Conservation (phyloP, 2,329 filamentous ascomycete genomes). For the Camillea tinctor region DNA sequence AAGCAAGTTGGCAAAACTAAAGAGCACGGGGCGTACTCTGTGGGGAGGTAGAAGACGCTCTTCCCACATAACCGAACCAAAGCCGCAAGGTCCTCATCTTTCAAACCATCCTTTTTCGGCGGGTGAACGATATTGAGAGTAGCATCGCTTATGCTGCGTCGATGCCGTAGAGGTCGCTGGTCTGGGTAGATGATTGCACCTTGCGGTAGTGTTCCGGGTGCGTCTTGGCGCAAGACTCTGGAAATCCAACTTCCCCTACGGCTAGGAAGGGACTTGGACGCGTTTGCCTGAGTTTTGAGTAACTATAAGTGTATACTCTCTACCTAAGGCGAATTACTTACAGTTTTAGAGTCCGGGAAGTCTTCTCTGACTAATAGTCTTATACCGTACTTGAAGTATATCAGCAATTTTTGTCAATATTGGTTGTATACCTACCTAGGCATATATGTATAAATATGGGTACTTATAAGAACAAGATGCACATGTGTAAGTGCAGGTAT, state of each 20-base stretch:
- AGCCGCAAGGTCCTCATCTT: constrained; percentile 52
- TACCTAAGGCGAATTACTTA: constrained; percentile 13
- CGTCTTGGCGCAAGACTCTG: constrained; percentile 36
- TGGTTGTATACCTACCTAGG: neutral
- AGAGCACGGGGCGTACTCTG: constrained; percentile 56
- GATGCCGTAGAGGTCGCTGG: constrained; percentile 37
- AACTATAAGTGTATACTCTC: neutral
- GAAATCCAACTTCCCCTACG: constrained; percentile 39
- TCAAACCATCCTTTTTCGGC: constrained; percentile 45
- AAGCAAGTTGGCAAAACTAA: constrained; percentile 64
- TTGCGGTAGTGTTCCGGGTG: constrained; percentile 29
- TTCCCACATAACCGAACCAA: constrained; percentile 63
- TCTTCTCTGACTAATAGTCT: constrained; percentile 33
- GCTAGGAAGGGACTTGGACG: constrained; percentile 13
- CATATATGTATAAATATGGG: neutral
- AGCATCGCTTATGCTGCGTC: constrained; percentile 56
- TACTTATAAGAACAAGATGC: too few relatives aligned
- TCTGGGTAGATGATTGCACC: constrained; percentile 27
- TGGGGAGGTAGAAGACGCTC: constrained; percentile 59
- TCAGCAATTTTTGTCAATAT: neutral
- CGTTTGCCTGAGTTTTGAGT: constrained; percentile 3
- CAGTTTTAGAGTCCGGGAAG: constrained; percentile 17
- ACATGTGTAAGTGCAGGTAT: too few relatives aligned
- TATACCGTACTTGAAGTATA: constrained; percentile 51
- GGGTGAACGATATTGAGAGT: constrained; percentile 45